A percentile compares a stretch with the other conserved stretches of the same genome.
Conservation (phyloP, 2,329 filamentous ascomycete genomes). For the Cercospora sesami region DNA sequence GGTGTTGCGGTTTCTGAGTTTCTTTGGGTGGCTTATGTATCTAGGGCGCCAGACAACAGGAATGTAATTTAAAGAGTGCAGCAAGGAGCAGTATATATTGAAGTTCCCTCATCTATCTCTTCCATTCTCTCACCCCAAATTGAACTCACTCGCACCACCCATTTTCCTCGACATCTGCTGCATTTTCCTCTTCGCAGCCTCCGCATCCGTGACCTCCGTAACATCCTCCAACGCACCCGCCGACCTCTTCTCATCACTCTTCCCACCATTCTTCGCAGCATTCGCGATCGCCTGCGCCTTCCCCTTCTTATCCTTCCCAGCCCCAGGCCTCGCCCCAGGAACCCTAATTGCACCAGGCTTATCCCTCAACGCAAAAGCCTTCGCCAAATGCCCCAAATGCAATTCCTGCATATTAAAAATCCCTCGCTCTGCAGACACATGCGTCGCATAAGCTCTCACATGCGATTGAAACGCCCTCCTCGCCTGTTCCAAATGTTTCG, state of each 20-base stretch:
- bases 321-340: slow-evolving; percentile 52
- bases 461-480: slow-evolving; percentile 87
- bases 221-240: slow-evolving; percentile 34
- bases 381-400: slow-evolving; percentile 89
- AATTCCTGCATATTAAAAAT: slow-evolving; percentile 91
- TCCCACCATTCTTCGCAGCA: slow-evolving; percentile 34
- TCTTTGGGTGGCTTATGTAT: background rate
- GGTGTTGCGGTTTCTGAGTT: background rate
- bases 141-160: slow-evolving; percentile 58
- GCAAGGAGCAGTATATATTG: no score
- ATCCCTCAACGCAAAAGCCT: slow-evolving; percentile 88
- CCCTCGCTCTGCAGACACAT: slow-evolving; percentile 77
- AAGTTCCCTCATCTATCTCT: background rate
- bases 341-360: slow-evolving; percentile 75
- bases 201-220: slow-evolving; percentile 39
- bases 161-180: slow-evolving; percentile 52
- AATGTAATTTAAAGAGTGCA: background rate
- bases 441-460: slow-evolving; percentile 91
- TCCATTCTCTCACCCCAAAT: slow-evolving; percentile 49
- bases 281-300: slow-evolving; percentile 39
- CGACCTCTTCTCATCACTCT: slow-evolving; percentile 31
- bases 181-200: slow-evolving; percentile 54
- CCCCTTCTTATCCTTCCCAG: slow-evolving; percentile 48
- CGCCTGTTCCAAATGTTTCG: slow-evolving; percentile 74
- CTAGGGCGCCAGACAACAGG: background rate